Evolutionary conservation across 352 stramenopile genomes (phyloP), one percentile per base, ranked within the genome.

Genomic region (Phytophthora pini): DNA sequence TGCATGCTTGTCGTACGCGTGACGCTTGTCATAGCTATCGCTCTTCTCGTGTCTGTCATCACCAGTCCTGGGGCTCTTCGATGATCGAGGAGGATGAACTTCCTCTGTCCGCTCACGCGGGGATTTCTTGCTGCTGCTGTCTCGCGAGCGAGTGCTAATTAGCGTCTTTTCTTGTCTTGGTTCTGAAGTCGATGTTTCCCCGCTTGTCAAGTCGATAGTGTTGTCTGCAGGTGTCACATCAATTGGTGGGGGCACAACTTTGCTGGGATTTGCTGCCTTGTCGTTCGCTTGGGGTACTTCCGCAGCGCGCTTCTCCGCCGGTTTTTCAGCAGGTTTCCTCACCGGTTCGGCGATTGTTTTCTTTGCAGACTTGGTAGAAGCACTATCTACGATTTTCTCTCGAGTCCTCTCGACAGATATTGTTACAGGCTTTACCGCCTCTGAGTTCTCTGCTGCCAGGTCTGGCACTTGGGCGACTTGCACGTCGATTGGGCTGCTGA

Each of bases 121-220:
- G 17, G n/a, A 50, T 29, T 63, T 73, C 39, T 62, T 64, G 11
- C 22, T 44, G n/a, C 9, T 60, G 5, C 9, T 60, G 7, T 63
- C 39, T 13, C 12, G 48, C 4, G 67, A 63, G 11, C 22, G 55
- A 46, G 64, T 45, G 5, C 47, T 63, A 24, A 22, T 17, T 20
- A 12, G 9, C 2, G 13, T 22, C 39, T 66, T 61, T 5, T 12
- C 34, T n/a, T 45, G 10, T 17, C 39, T 66, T 62, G 9, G 12
- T 38, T 17, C 40, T 53, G 41, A 56, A 32, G 26, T 46, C 29
- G 59, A 57, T 17, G 61, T 5, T 40, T 72, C 38, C 3, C 53
- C 68, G 22, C 31, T 60, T 10, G 57, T 66, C 38, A 63, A 62
- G 22, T 76, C 64, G 13, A 72, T 39, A 29, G 50, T 72, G 27